Evolutionary conservation across 2,329 filamentous ascomycete species (phyloP).

Genomic region (Nannizziopsis barbatae): DNA sequence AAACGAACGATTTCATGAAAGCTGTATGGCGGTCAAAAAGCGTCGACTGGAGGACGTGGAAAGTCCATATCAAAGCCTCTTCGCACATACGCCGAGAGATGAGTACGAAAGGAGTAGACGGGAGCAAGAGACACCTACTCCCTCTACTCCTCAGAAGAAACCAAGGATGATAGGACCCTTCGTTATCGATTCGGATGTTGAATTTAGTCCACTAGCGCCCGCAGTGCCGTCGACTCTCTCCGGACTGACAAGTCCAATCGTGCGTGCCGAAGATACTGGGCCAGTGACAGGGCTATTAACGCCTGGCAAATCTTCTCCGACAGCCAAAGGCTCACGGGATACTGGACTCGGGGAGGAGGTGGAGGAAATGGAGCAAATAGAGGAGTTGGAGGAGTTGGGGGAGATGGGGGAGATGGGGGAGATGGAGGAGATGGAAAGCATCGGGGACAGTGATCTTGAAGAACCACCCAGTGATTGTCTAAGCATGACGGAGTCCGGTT

Average conservation of each 20-base stretch:
- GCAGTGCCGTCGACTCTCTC: conserved; percentile 47
- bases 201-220: conserved; percentile 43
- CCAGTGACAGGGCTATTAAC: too few species aligned
- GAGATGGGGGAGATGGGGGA: conserved; percentile 18
- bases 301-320: too few species aligned
- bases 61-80: neutral
- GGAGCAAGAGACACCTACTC: neutral
- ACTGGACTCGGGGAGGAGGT: too few species aligned
- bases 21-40: conserved; percentile 24
- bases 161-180: conserved; percentile 27
- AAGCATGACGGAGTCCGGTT: neutral
- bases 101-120: too few species aligned
- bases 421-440: conserved; percentile 22
- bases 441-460: conserved; percentile 15
- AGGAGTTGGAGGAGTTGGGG: conserved; percentile 11
- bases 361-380: neutral
- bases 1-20: conserved; percentile 26
- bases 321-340: too few species aligned
- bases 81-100: too few species aligned
- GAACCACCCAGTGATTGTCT: conserved; percentile 29
- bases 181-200: conserved; percentile 43
- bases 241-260: conserved; percentile 31
- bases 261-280: too few species aligned
- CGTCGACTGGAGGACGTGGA: conserved; percentile 19
- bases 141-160: neutral